Percentiles rank a stretch among this genome's conserved stretches.
These are phyloP conservation scores for Epichloe uncinata DNA, from an alignment of 2,329 filamentous ascomycete genomes.

Conservation along the genomic window DNA sequence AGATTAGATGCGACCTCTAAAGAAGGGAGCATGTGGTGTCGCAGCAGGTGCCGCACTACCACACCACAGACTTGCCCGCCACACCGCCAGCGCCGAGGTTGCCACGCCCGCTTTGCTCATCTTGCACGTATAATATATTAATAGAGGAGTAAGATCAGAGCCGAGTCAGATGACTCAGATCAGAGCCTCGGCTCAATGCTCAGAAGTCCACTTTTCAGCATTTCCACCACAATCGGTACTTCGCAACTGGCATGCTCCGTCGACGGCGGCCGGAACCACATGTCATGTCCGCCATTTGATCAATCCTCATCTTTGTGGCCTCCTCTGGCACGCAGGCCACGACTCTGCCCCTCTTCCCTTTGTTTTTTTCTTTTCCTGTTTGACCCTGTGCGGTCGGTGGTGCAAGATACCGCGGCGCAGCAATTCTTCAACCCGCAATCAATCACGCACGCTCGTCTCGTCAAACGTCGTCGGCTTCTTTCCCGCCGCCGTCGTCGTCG, in stretches of 20 bases:
- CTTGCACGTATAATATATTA: no score
- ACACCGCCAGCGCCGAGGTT: not conserved
- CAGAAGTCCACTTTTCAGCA: not conserved
- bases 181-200: slow-evolving; percentile 2
- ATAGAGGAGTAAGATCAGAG: no score
- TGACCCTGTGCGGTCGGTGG: not conserved
- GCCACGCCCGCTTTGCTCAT: no score
- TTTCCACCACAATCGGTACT: not conserved
- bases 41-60: no score
- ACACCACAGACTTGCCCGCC: no score
- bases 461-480: not conserved
- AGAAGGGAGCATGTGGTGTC: no score
- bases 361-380: not conserved
- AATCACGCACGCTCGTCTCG: not conserved
- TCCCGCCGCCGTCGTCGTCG: not conserved
- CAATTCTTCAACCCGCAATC: not conserved
- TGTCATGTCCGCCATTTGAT: slow-evolving; percentile 7
- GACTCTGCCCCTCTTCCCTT: slow-evolving; percentile 1
- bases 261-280: slow-evolving; percentile 9
- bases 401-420: not conserved
- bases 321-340: slow-evolving; percentile 1
- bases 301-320: slow-evolving; percentile 1
- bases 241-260: slow-evolving; percentile 2
- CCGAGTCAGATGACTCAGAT: no score
- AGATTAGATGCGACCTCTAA: no score